These are phyloP conservation scores for Leccinum fuscescens DNA, from an alignment of 1,284 basidiomycete species.

Conservation along the genomic window DNA sequence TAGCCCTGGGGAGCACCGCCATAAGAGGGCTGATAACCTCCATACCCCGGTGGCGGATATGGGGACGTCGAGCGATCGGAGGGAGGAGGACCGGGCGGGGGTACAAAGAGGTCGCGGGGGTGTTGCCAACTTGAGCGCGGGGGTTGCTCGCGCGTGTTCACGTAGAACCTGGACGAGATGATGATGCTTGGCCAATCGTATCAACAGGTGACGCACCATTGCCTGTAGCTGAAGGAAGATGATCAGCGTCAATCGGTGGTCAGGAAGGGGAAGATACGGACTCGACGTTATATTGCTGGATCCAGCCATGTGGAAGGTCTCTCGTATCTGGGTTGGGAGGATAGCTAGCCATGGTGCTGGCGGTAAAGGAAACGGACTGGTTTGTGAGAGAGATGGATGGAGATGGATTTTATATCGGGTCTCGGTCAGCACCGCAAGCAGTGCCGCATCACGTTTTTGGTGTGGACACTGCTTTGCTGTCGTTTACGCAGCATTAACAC, in stretches of 20 bases:
- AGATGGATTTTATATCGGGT: slow-evolving; percentile 30
- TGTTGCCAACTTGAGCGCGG: slow-evolving; percentile 67
- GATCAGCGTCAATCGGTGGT: slow-evolving; percentile 18
- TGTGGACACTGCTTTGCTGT: slow-evolving; percentile 37
- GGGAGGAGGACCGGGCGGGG: slow-evolving; percentile 39
- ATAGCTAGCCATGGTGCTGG: slow-evolving; percentile 41
- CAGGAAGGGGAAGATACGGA: slow-evolving; percentile 37
- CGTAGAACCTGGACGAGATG: slow-evolving; percentile 58
- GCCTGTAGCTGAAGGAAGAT: slow-evolving; percentile 51
- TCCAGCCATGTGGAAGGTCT: slow-evolving; percentile 66
- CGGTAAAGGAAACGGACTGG: slow-evolving; percentile 5
- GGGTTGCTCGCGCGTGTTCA: slow-evolving; percentile 58
- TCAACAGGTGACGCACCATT: slow-evolving; percentile 49
- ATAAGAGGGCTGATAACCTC: slow-evolving; percentile 20
- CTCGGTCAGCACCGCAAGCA: slow-evolving; percentile 12
- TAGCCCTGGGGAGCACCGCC: slow-evolving; percentile 23
- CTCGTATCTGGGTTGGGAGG: slow-evolving; percentile 63
- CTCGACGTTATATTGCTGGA: slow-evolving; percentile 66
- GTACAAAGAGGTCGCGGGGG: slow-evolving; percentile 52
- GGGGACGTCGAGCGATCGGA: slow-evolving; percentile 33
- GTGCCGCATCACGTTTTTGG: slow-evolving; percentile 21
- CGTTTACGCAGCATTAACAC: slow-evolving; percentile 29
- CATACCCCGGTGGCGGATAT: slow-evolving; percentile 29
- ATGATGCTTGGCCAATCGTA: neutral
- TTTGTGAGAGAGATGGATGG: slow-evolving; percentile 10